phyloP scores from a whole-genome alignment of 2,329 filamentous ascomycete species.

The Myriosclerotinia curreyana region DNA sequence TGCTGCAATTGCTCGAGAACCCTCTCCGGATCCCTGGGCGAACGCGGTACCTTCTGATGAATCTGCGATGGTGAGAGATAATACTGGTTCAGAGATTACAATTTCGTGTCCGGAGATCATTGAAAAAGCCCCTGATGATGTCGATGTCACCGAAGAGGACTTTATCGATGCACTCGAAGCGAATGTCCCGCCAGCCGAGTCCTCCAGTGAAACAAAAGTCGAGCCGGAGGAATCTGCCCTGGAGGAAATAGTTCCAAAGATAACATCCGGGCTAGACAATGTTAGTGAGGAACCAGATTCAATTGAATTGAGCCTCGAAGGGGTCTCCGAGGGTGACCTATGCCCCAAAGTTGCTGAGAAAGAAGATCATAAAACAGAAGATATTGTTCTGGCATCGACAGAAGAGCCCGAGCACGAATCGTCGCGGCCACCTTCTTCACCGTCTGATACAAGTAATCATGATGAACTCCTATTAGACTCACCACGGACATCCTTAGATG shows the following conservation, averaged over 20 bases:
- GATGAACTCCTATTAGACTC: slow-evolving; percentile 35
- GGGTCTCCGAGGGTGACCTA: not conserved
- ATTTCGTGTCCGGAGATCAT: not conserved
- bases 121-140: not conserved
- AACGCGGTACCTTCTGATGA: not conserved
- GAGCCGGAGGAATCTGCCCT: not conserved
- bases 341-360: not conserved
- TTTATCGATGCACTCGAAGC: slow-evolving; percentile 2
- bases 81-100: not conserved
- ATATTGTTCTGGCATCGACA: slow-evolving; percentile 18
- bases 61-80: not conserved
- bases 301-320: not conserved
- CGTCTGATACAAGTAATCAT: slow-evolving; percentile 36
- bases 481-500: slow-evolving; percentile 38
- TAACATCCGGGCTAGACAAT: not conserved
- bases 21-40: slow-evolving; percentile 37
- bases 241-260: not conserved
- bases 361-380: slow-evolving; percentile 8
- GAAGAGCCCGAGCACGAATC: slow-evolving; percentile 27
- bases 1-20: slow-evolving; percentile 26
- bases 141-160: not conserved
- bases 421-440: slow-evolving; percentile 36
- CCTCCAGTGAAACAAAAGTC: not conserved
- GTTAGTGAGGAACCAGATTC: not conserved
- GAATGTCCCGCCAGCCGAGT: not conserved